Evolutionary conservation across 306 rosid species (phyloP), one percentile per base, ranked within the genome.

Genomic region (Begonia loranthoides): DNA sequence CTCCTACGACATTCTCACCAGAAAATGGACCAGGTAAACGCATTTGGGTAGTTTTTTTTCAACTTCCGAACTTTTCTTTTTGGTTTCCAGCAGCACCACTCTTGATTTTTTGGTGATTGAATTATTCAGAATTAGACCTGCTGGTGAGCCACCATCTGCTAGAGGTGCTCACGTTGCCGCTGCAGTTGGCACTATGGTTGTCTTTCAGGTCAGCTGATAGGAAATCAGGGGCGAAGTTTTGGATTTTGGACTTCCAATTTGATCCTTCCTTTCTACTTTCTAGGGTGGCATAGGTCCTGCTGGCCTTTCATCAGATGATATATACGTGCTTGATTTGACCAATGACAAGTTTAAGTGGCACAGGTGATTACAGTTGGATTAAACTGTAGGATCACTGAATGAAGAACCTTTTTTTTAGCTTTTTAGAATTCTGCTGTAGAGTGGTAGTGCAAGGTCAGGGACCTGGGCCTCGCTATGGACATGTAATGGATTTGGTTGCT

Each of bases 201-300:
- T 87, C 57, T 83, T 92, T 64, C 99, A 92, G 99, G 99, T 92
- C 72, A 77, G 50, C 59, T 2, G 51, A 62, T 45, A 52, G 12
- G 45, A 40, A 19, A 17, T 34, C 6, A 58, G 33, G 34, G 43
- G 14, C 55, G 6, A 28, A 46, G 13, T 34, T 39, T 16, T 1
- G 9, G 17, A 54, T 15, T 68, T 56, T 55, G 43, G 10, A 51
- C 44, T 49, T 41, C 45, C 8, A 9, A 28, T 16, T 17, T 13
- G 45, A 41, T 41, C 48, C 24, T 15, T 48, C 24, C 17, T 34
- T 54, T 50, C 63, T 47, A 43, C 55, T 73, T 71, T 64, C 17
- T 76, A 92, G 99, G 99, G 99, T 40, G 99, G 99, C 70, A 92
- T 92, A 56, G 99, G 99, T 71, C 99, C 99, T n/a, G 93, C 99